These are phyloP conservation scores for Kwoniella mangroviensis DNA, from an alignment of 768 basidiomycete genomes.

Conservation along the genomic window DNA sequence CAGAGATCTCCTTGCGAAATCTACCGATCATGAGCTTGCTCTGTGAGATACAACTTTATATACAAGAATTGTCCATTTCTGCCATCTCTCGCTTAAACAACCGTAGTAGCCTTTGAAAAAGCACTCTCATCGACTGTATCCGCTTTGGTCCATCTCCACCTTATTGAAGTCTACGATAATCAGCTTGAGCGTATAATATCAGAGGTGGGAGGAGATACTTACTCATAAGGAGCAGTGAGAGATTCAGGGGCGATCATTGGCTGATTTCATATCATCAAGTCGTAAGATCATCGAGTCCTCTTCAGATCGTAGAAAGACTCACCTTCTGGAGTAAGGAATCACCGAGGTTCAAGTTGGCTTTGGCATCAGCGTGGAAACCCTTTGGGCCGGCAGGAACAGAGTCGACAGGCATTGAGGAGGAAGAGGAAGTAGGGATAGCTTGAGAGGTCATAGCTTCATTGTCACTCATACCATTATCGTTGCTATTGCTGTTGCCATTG, in stretches of 20 bases:
- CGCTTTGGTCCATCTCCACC: constrained; percentile 23
- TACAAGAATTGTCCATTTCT: neutral
- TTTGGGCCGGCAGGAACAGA: neutral
- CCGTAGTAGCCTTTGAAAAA: constrained; percentile 1
- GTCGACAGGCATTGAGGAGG: constrained; percentile 1
- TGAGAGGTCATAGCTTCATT: neutral
- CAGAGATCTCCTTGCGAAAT: neutral
- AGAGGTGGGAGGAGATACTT: neutral
- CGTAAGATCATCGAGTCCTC: neutral
- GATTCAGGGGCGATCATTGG: constrained; percentile 23
- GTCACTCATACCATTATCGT: neutral
- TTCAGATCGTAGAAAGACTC: neutral
- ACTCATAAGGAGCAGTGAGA: constrained; percentile 25
- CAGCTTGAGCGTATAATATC: neutral
- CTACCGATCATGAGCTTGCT: neutral
- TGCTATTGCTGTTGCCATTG: neutral
- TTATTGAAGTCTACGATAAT: constrained; percentile 15
- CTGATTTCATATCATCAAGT: neutral
- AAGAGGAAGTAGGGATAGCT: neutral
- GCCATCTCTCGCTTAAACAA: constrained; percentile 1
- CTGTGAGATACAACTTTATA: neutral
- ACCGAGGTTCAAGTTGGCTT: constrained; percentile 3
- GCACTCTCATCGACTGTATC: constrained; percentile 13
- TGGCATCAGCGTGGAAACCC: constrained; percentile 10
- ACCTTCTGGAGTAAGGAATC: constrained; percentile 17